Percentiles rank a stretch among this genome's conserved stretches.
These are phyloP conservation scores for Tulasnella sp. DNA, from an alignment of 768 basidiomycete species.

Conservation along the genomic window DNA sequence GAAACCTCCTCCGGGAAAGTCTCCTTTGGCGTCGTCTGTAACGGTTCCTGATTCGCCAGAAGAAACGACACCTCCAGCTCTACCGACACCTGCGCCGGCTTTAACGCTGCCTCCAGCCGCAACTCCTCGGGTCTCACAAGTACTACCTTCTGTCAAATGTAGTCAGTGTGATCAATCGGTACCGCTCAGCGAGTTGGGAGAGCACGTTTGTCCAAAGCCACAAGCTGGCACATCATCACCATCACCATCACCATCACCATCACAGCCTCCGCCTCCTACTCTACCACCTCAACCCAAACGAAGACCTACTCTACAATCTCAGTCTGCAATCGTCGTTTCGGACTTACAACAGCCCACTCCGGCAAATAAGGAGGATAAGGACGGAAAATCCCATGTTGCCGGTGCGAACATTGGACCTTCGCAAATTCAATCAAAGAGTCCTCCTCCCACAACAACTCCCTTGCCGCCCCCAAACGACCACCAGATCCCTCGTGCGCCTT, in stretches of 20 bases:
- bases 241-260: constrained; percentile 4
- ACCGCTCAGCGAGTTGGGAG: constrained; percentile 56
- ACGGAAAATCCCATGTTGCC: too few relatives aligned
- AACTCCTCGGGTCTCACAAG: constrained; percentile 47
- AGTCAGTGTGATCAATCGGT: constrained; percentile 62
- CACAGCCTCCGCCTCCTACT: neutral
- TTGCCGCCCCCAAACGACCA: too few relatives aligned
- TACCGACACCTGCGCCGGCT: neutral
- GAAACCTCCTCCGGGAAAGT: constrained; percentile 5
- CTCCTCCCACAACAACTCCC: too few relatives aligned
- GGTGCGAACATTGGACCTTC: too few relatives aligned
- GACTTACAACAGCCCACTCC: too few relatives aligned
- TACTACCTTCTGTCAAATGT: constrained; percentile 75
- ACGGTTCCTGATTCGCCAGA: too few relatives aligned
- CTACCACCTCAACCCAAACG: neutral
- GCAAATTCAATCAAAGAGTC: too few relatives aligned
- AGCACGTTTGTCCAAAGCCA: constrained; percentile 51
- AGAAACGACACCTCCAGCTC: too few relatives aligned
- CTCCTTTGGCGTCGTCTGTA: neutral
- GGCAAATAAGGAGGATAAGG: too few relatives aligned
- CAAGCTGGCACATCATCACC: neutral
- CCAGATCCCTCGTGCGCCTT: too few relatives aligned
- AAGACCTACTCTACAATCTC: constrained; percentile 7
- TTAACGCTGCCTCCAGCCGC: constrained; percentile 23
- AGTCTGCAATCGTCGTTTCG: too few relatives aligned